A percentile compares a stretch with the other conserved stretches of the same genome.
Evolutionary conservation across 345 rosid genomes (phyloP).

Genomic region (Eucalyptus pumila): DNA sequence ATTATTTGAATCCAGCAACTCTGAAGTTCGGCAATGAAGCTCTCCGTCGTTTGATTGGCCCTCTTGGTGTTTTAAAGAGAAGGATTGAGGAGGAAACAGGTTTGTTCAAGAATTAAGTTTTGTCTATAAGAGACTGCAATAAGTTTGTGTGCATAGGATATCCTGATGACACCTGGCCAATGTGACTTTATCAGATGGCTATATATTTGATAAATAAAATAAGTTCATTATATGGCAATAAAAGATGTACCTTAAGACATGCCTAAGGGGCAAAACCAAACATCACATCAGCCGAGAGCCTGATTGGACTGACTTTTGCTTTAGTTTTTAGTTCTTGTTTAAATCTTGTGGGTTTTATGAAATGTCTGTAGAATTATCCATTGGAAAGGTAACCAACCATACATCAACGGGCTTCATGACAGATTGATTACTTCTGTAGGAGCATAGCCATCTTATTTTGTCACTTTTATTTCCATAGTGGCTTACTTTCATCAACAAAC

Average conservation of each 20-base stretch:
- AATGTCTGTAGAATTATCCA: neutral
- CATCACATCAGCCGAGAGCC: neutral
- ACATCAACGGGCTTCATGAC: neutral
- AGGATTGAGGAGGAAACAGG: constrained; percentile 96
- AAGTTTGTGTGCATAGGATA: neutral
- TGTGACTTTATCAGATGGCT: neutral
- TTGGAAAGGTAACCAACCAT: neutral
- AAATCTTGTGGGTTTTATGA: neutral
- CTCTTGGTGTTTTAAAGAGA: constrained; percentile 69
- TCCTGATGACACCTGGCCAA: neutral
- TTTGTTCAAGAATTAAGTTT: constrained; percentile 3
- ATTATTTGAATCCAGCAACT: constrained; percentile 38
- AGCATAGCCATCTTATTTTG: neutral
- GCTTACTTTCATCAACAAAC: neutral
- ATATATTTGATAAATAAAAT: neutral
- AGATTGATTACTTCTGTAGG: neutral
- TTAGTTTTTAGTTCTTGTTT: neutral
- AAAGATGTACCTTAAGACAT: neutral
- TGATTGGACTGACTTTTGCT: neutral
- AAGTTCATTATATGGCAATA: neutral
- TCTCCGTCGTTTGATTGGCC: constrained; percentile 83
- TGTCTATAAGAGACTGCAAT: neutral
- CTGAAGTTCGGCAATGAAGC: constrained; percentile 72
- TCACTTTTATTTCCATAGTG: neutral
- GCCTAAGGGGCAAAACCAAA: neutral